Conservation (phyloP, 2,329 filamentous ascomycete species). For the Talaromyces rugulosus region DNA sequence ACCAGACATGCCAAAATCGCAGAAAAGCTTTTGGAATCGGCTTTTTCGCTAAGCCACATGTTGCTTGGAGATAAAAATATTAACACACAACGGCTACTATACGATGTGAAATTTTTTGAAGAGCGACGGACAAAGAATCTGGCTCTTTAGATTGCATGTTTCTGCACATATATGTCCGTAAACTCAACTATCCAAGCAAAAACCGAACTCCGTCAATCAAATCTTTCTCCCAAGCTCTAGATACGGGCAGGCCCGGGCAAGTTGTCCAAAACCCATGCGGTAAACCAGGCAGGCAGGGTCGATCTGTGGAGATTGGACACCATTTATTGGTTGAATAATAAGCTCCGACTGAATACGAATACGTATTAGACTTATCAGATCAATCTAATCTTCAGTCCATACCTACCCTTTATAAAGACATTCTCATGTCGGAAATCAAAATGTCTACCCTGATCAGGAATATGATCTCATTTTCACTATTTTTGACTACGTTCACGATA, state of each 20-base stretch:
- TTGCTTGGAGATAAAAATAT: neutral
- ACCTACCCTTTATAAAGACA: neutral
- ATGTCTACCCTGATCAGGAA: conserved; percentile 29
- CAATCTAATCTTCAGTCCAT: neutral
- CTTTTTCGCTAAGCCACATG: neutral
- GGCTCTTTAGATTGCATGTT: neutral
- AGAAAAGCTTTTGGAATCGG: neutral
- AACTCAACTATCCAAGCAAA: neutral
- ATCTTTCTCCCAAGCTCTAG: conserved; percentile 27
- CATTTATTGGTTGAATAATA: too few relatives aligned
- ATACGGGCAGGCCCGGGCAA: conserved; percentile 28
- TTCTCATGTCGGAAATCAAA: conserved; percentile 18
- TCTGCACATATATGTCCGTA: too few relatives aligned
- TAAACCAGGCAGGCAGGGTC: neutral
- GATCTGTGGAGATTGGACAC: too few relatives aligned
- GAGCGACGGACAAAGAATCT: neutral
- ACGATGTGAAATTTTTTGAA: neutral
- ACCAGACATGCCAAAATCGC: neutral
- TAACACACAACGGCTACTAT: neutral
- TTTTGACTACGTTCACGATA: too few relatives aligned
- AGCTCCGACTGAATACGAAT: neutral
- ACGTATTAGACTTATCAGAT: conserved; percentile 1
- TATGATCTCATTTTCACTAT: neutral
- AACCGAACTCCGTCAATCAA: conserved; percentile 19
- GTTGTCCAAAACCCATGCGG: conserved; percentile 9